phyloP scores from a whole-genome alignment of 768 basidiomycete genomes.

The Termitomyces sp. region DNA sequence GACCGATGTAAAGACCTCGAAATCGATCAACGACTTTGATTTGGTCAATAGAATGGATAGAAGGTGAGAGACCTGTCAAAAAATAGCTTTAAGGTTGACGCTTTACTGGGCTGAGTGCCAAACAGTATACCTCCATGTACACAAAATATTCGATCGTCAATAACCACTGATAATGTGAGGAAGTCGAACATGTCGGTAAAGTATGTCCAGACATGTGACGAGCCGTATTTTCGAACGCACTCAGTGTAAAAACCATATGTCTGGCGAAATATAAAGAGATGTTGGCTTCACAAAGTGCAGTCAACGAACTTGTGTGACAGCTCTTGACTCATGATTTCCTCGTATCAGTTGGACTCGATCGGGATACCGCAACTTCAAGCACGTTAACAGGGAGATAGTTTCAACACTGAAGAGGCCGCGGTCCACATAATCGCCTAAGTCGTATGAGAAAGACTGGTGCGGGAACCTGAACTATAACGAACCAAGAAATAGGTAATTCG shows the following conservation, averaged over 20 bases:
- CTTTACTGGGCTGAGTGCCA: slow-evolving; percentile 3
- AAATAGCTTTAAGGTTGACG: slow-evolving; percentile 10
- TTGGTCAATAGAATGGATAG: slow-evolving; percentile 98
- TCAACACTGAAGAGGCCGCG: slow-evolving; percentile 97
- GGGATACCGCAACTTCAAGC: slow-evolving; percentile 94
- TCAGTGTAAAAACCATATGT: slow-evolving; percentile 99
- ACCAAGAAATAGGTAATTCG: slow-evolving; percentile 98
- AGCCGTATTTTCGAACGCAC: slow-evolving; percentile 95
- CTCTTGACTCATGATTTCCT: slow-evolving; percentile 96
- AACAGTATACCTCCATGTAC: slow-evolving; percentile 83
- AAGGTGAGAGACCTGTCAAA: slow-evolving; percentile 81
- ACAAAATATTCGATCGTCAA: slow-evolving; percentile 98
- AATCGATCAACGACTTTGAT: slow-evolving; percentile 99
- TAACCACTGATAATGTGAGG: slow-evolving; percentile 93
- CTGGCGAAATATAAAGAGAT: slow-evolving; percentile 37
- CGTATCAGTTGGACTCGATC: slow-evolving; percentile 95
- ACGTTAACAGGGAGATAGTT: slow-evolving; percentile 94
- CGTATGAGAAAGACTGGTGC: slow-evolving; percentile 11
- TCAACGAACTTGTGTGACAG: slow-evolving; percentile 87
- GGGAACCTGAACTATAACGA: slow-evolving; percentile 23
- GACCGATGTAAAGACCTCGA: slow-evolving; percentile 53
- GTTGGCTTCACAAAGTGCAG: slow-evolving; percentile 14
- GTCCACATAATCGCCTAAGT: slow-evolving; percentile 94
- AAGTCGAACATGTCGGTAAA: slow-evolving; percentile 99
- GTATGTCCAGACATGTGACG: slow-evolving; percentile 96